A percentile compares a stretch with the other conserved stretches of the same genome.
These are phyloP conservation scores for Capsicum rhomboideum DNA, from an alignment of 257 asterid species.

Conservation along the genomic window DNA sequence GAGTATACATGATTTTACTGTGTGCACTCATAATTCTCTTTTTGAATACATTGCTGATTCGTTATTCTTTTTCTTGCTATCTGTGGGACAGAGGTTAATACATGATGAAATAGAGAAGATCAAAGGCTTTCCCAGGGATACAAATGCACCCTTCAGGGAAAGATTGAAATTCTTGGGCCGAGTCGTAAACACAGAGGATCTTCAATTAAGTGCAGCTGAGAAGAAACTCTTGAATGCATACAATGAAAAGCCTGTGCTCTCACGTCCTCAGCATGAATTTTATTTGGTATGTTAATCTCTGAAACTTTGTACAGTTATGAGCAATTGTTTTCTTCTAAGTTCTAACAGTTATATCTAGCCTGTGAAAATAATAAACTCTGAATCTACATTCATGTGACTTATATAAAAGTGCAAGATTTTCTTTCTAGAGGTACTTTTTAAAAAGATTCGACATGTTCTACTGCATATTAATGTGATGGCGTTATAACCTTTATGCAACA, in stretches of 20 bases:
- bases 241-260: conserved; percentile 87
- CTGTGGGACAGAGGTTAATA: conserved; percentile 49
- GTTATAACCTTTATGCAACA: background rate
- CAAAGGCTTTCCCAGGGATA: conserved; percentile 67
- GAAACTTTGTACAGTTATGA: background rate
- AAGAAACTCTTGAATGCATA: conserved; percentile 86
- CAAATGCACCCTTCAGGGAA: conserved; percentile 64
- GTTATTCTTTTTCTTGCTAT: background rate
- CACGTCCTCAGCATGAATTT: conserved; percentile 95
- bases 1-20: no score
- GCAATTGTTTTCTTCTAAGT: no score
- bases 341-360: background rate
- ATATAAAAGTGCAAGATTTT: background rate
- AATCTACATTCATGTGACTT: background rate
- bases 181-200: conserved; percentile 63
- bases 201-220: conserved; percentile 61
- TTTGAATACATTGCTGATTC: background rate
- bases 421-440: background rate
- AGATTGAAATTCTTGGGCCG: conserved; percentile 81
- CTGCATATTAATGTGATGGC: background rate
- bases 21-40: background rate
- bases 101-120: conserved; percentile 70
- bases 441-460: background rate
- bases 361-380: background rate
- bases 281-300: conserved; percentile 42